A percentile compares a stretch with the other conserved stretches of the same genome.
Conservation (phyloP, 352 stramenopile genomes). For the Elongisporangium senticosum region DNA sequence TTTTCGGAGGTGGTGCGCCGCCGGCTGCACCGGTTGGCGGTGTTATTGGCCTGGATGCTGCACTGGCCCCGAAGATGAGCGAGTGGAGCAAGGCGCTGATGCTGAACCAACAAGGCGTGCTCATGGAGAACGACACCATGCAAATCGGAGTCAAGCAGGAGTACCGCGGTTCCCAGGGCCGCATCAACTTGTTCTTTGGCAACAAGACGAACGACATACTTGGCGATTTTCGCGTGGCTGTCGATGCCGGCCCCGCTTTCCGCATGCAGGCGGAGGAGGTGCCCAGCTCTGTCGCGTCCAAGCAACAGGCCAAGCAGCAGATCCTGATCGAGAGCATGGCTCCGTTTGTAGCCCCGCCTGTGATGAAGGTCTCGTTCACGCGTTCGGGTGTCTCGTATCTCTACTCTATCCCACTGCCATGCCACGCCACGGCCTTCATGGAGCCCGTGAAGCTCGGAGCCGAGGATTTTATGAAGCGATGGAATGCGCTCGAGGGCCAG, state of each 20-base stretch:
- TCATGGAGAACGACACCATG: constrained; percentile 90
- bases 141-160: constrained; percentile 96
- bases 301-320: constrained; percentile 91
- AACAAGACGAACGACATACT: constrained; percentile 87
- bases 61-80: constrained; percentile 37
- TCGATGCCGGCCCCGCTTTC: constrained; percentile 45
- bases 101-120: constrained; percentile 87
- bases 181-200: constrained; percentile 94
- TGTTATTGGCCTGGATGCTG: constrained; percentile 33
- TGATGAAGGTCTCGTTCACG: constrained; percentile 86
- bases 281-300: constrained; percentile 63
- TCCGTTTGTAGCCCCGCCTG: constrained; percentile 87
- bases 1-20: constrained; percentile 27
- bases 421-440: constrained; percentile 89
- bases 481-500: constrained; percentile 88
- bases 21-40: constrained; percentile 5
- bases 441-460: constrained; percentile 88
- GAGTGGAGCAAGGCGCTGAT: constrained; percentile 84
- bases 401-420: constrained; percentile 77
- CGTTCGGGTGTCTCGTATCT: constrained; percentile 52
- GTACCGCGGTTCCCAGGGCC: constrained; percentile 90
- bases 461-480: constrained; percentile 92
- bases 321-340: constrained; percentile 91
- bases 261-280: constrained; percentile 67
- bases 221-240: constrained; percentile 75